phyloP scores from a whole-genome alignment of 768 basidiomycete species.

The Rhodotorula sphaerocarpa region DNA sequence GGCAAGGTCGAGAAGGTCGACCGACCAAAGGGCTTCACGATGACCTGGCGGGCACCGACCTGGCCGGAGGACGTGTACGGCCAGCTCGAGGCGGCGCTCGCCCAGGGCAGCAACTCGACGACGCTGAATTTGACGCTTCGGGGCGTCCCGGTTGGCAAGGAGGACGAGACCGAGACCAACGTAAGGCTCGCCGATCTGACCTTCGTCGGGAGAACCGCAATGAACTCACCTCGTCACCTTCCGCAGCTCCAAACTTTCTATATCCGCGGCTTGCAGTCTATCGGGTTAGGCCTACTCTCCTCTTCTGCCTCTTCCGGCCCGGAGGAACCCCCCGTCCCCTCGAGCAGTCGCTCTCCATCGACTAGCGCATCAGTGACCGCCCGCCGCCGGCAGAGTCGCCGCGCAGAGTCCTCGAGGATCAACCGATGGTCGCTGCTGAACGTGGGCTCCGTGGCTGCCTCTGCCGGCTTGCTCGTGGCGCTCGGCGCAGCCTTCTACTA shows the following conservation, averaged over 20 bases:
- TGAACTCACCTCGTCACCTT: background rate
- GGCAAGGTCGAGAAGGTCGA: slow-evolving; percentile 35
- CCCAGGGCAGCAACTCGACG: slow-evolving; percentile 36
- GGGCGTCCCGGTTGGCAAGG: slow-evolving; percentile 38
- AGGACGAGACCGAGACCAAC: slow-evolving; percentile 38
- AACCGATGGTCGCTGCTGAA: slow-evolving; percentile 28
- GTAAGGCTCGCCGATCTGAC: no score
- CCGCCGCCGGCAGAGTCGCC: background rate
- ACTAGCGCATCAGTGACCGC: background rate
- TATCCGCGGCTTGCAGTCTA: slow-evolving; percentile 24
- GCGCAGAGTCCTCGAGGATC: background rate
- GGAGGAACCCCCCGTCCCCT: no score
- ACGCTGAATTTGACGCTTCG: slow-evolving; percentile 33
- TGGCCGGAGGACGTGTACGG: slow-evolving; percentile 39
- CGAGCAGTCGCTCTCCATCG: background rate
- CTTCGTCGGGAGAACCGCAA: no score
- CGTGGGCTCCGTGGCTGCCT: slow-evolving; percentile 20
- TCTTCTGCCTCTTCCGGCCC: background rate
- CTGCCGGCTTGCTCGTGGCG: slow-evolving; percentile 26
- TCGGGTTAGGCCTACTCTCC: slow-evolving; percentile 31
- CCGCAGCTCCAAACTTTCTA: slow-evolving; percentile 15
- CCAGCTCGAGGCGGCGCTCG: slow-evolving; percentile 29
- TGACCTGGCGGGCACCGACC: slow-evolving; percentile 38
- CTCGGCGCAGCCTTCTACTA: slow-evolving; percentile 34
- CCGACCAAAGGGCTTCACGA: slow-evolving; percentile 22